Evolutionary conservation across 148 eudicot species (phyloP).

Genomic region (Cornus suecica): DNA sequence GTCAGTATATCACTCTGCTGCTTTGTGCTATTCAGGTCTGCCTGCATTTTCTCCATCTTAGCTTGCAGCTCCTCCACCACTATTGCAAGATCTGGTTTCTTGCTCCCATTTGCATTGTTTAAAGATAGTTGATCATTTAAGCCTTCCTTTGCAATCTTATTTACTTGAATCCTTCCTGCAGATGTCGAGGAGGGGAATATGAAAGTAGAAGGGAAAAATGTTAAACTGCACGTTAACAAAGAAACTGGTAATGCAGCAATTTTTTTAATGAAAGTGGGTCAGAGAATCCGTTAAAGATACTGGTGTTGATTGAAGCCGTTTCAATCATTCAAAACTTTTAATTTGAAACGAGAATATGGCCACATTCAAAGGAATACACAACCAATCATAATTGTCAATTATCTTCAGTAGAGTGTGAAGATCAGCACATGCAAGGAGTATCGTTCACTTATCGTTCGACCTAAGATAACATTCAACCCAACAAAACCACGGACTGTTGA

Average conservation of each 20-base stretch:
- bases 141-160: conserved; percentile 35
- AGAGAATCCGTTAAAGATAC: neutral
- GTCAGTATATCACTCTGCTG: conserved; percentile 19
- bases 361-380: neutral
- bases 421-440: neutral
- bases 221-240: neutral
- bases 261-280: neutral
- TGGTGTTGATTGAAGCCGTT: neutral
- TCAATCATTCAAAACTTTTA: neutral
- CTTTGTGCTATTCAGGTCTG: conserved; percentile 18
- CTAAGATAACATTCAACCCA: neutral
- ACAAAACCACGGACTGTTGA: neutral
- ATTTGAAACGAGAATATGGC: neutral
- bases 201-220: neutral
- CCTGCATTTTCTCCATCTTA: conserved; percentile 35
- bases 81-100: conserved; percentile 16
- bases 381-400: neutral
- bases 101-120: conserved; percentile 1
- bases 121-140: conserved; percentile 20
- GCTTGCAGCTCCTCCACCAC: conserved; percentile 37
- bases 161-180: conserved; percentile 35
- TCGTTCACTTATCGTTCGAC: neutral
- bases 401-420: neutral
- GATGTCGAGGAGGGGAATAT: neutral
- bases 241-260: neutral